These are phyloP conservation scores for Acer yangbiense DNA, from an alignment of 345 rosid genomes.

Conservation along the genomic window DNA sequence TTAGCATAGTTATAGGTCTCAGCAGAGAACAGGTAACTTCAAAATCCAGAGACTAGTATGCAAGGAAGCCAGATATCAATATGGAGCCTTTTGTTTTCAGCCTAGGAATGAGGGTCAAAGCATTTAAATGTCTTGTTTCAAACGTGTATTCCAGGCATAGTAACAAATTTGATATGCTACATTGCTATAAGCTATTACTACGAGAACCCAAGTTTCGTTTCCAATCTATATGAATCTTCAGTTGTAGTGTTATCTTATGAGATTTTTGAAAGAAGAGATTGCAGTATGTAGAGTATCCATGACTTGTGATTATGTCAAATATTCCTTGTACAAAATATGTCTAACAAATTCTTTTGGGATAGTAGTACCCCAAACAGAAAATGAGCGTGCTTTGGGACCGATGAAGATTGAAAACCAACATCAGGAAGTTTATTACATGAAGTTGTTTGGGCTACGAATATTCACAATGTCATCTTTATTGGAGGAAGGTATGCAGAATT, in stretches of 20 bases:
- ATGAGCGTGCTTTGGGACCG: neutral
- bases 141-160: neutral
- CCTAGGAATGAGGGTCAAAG: neutral
- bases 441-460: neutral
- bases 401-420: neutral
- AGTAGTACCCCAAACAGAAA: neutral
- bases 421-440: neutral
- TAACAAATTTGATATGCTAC: neutral
- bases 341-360: no score
- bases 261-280: no score
- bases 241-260: no score
- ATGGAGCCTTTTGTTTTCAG: neutral
- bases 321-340: no score
- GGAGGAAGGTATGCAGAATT: neutral
- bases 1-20: neutral
- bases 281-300: no score
- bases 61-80: no score
- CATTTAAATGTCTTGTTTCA: neutral
- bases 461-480: no score
- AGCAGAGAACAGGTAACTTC: neutral
- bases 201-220: no score
- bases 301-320: neutral
- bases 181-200: no score
- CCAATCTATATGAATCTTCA: no score
- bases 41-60: neutral